Conservation (phyloP, 768 basidiomycete genomes). For the Pisolithus albus region DNA sequence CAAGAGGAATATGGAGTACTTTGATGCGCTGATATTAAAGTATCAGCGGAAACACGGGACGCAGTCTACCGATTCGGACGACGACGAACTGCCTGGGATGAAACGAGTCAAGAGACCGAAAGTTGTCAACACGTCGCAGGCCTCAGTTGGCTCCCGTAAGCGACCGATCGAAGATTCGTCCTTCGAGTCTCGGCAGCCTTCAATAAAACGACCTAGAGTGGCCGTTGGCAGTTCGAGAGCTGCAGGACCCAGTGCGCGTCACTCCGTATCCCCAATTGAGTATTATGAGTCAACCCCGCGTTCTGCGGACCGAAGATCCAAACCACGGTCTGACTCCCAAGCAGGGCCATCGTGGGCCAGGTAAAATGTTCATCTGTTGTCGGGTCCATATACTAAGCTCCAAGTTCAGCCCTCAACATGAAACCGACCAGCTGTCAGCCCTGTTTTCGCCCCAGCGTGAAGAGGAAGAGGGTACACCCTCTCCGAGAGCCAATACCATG, state of each 20-base stretch:
- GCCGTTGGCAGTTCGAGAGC: neutral
- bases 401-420: too few species aligned
- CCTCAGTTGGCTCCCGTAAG: neutral
- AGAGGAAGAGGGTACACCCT: too few species aligned
- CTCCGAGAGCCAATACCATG: too few species aligned
- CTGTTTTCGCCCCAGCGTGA: too few species aligned
- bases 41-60: conserved; percentile 31
- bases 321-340: neutral
- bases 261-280: neutral
- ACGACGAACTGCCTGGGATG: neutral
- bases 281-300: neutral
- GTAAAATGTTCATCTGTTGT: too few species aligned
- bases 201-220: neutral
- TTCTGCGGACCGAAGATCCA: neutral
- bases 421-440: too few species aligned
- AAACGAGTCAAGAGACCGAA: neutral
- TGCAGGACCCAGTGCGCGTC: neutral
- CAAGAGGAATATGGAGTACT: conserved; percentile 34
- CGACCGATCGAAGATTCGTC: neutral
- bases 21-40: conserved; percentile 36
- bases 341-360: too few species aligned
- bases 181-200: neutral
- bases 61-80: neutral
- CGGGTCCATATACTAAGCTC: too few species aligned
- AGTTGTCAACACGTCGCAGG: neutral